A percentile compares a stretch with the other conserved stretches of the same genome.
Conservation (phyloP, 2,329 filamentous ascomycete species). For the Ilyonectria mors-panacis region DNA sequence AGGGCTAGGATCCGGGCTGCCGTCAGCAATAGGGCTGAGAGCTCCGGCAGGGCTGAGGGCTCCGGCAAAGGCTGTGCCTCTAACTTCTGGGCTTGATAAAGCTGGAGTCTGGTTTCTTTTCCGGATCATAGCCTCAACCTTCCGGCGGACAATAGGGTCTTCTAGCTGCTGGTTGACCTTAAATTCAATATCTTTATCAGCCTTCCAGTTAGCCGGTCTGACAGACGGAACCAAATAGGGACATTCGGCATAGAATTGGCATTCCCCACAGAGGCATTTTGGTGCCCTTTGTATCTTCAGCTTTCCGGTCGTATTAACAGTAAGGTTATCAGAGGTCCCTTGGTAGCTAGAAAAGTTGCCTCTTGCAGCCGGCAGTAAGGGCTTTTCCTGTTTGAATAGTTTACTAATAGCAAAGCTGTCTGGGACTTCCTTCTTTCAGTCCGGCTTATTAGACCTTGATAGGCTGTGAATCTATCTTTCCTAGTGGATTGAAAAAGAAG, state of each 20-base stretch:
- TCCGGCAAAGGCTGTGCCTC: no score
- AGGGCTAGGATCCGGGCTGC: no score
- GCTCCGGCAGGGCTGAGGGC: no score
- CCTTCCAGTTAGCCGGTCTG: neutral
- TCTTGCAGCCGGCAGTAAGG: neutral
- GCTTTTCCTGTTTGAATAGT: neutral
- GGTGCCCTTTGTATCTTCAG: neutral
- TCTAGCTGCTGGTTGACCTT: constrained; percentile 11
- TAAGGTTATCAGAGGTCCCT: neutral
- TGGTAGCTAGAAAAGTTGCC: neutral
- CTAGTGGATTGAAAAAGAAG: no score
- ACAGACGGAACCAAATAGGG: neutral
- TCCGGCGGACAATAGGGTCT: neutral
- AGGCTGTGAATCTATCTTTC: no score
- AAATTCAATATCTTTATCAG: constrained; percentile 1
- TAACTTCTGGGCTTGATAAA: neutral
- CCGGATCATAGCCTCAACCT: neutral
- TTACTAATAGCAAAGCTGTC: constrained; percentile 12
- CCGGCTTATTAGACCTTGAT: no score
- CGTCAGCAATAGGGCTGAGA: no score
- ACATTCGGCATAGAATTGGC: constrained; percentile 11
- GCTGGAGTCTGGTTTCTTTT: neutral
- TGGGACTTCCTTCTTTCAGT: neutral
- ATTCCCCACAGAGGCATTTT: constrained; percentile 1
- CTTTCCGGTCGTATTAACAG: no score